These are phyloP conservation scores for Eucommia ulmoides DNA, from an alignment of 257 asterid genomes.

Conservation along the genomic window DNA sequence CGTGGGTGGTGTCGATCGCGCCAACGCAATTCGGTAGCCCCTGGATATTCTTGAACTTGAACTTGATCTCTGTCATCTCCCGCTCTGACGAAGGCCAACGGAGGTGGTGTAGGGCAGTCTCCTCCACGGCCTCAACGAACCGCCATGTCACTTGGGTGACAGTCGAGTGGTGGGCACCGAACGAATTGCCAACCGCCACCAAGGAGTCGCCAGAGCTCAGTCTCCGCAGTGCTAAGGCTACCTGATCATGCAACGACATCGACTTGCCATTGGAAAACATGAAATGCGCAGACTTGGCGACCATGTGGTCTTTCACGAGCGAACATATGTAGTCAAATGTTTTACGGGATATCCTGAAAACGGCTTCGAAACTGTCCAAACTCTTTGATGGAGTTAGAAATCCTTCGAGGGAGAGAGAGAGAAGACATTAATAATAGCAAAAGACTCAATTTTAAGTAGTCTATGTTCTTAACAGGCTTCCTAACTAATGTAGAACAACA, in stretches of 20 bases:
- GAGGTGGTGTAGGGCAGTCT: slow-evolving; percentile 44
- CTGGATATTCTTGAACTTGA: background rate
- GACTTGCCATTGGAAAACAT: slow-evolving; percentile 50
- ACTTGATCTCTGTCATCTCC: background rate
- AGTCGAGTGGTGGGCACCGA: slow-evolving; percentile 66
- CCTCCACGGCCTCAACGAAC: slow-evolving; percentile 78
- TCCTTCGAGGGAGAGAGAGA: background rate
- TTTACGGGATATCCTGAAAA: slow-evolving; percentile 48
- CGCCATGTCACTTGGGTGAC: slow-evolving; percentile 93
- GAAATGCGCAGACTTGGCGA: slow-evolving; percentile 37
- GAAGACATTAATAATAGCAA: too few relatives aligned
- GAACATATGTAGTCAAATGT: slow-evolving; percentile 66
- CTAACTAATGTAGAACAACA: too few relatives aligned
- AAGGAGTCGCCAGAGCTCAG: slow-evolving; percentile 69
- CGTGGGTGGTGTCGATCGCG: background rate
- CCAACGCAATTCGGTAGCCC: background rate
- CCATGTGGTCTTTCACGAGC: slow-evolving; percentile 61
- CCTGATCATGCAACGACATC: slow-evolving; percentile 61
- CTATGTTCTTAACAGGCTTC: too few relatives aligned
- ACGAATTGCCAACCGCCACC: slow-evolving; percentile 57
- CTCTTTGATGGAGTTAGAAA: slow-evolving; percentile 16
- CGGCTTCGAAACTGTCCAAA: slow-evolving; percentile 33
- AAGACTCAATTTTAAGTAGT: too few relatives aligned
- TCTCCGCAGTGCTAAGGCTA: slow-evolving; percentile 63
- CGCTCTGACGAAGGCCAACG: slow-evolving; percentile 43